Conservation (phyloP, 2,329 filamentous ascomycete genomes). For the Trichoderma sp. region DNA sequence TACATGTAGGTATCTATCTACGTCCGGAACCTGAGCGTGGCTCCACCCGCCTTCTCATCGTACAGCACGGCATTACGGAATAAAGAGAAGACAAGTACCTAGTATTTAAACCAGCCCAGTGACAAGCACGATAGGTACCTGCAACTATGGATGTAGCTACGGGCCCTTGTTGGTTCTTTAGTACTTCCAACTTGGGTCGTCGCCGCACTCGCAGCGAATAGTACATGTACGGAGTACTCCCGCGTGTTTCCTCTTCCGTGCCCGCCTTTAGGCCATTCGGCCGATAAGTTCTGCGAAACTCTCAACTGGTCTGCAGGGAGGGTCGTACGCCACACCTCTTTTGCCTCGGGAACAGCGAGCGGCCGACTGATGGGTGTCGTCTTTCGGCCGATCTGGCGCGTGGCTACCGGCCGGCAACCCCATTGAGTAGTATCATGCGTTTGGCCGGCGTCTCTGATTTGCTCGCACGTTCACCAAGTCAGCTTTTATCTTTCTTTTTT, state of each 20-base stretch:
- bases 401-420: background rate
- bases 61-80: background rate
- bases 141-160: background rate
- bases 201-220: background rate
- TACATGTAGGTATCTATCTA: background rate
- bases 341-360: conserved; percentile 8
- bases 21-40: background rate
- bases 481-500: background rate
- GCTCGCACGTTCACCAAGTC: background rate
- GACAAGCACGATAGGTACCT: background rate
- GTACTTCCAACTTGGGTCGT: background rate
- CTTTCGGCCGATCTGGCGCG: conserved; percentile 8
- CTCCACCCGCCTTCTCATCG: background rate
- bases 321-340: conserved; percentile 3
- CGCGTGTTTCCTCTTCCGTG: background rate
- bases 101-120: no score
- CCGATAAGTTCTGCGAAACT: background rate
- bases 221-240: background rate
- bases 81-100: background rate
- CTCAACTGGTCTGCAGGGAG: conserved; percentile 13
- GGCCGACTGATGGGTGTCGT: background rate
- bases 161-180: background rate
- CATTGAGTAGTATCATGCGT: background rate
- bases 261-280: conserved; percentile 13
- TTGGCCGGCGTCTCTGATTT: background rate